Conservation (phyloP, 1,284 basidiomycete species). For the Peniophora sp. region DNA sequence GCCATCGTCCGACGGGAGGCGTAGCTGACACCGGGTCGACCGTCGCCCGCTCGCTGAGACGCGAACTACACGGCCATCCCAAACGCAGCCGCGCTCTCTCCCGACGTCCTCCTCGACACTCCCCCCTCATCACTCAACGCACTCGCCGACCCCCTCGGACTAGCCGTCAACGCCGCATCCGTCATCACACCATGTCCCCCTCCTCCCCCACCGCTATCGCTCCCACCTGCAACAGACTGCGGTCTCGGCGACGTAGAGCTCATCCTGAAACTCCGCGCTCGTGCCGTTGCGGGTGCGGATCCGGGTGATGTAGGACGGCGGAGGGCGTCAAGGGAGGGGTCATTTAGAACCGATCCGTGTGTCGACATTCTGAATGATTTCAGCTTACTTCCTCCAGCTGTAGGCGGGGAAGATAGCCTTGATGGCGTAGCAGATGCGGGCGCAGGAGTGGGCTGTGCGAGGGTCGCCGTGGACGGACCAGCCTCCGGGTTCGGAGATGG, state of each 20-base stretch:
- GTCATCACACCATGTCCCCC: too few relatives aligned
- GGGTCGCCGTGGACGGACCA: background rate
- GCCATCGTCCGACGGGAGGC: too few relatives aligned
- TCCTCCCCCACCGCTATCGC: too few relatives aligned
- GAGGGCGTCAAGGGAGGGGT: too few relatives aligned
- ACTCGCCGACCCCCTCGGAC: background rate
- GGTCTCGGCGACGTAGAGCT: too few relatives aligned
- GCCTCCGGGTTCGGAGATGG: constrained; percentile 3
- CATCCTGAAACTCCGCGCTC: too few relatives aligned
- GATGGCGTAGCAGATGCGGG: background rate
- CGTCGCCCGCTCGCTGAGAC: too few relatives aligned
- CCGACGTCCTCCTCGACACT: too few relatives aligned
- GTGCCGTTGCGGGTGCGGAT: too few relatives aligned
- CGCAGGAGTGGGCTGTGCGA: background rate
- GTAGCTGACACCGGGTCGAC: too few relatives aligned
- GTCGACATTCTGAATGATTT: background rate
- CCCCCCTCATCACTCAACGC: background rate
- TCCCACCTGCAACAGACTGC: too few relatives aligned
- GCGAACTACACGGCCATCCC: constrained; percentile 8
- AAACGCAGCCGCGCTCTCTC: constrained; percentile 8
- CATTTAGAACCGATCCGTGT: background rate
- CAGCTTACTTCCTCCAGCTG: background rate
- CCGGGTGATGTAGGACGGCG: too few relatives aligned
- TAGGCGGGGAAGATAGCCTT: background rate
- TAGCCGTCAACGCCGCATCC: background rate